phyloP scores from a whole-genome alignment of 1,284 basidiomycete species.

The Ceratobasidium sp. region DNA sequence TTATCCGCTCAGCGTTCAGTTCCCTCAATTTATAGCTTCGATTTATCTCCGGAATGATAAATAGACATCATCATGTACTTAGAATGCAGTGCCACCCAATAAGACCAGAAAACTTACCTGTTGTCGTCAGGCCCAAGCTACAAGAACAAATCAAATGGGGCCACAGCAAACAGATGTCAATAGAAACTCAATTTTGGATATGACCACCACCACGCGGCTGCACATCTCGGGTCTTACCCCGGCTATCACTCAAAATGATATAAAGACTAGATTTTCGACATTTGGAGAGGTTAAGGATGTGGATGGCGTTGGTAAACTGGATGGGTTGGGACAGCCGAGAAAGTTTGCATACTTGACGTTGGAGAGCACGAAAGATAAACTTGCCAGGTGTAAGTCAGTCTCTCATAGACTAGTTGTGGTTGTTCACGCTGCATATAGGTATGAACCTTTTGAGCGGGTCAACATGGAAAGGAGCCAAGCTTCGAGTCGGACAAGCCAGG shows the following conservation, averaged over 20 bases:
- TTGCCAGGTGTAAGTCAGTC: constrained; percentile 66
- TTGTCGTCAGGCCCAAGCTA: too few relatives aligned
- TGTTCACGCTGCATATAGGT: constrained; percentile 55
- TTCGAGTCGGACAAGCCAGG: constrained; percentile 80
- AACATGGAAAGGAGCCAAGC: constrained; percentile 81
- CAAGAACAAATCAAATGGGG: too few relatives aligned
- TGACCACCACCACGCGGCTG: constrained; percentile 53
- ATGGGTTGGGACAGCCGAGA: constrained; percentile 68
- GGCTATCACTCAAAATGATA: constrained; percentile 63
- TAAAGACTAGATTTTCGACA: constrained; percentile 63
- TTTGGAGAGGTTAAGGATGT: constrained; percentile 72
- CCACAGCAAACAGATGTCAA: not conserved
- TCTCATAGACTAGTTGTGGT: not conserved
- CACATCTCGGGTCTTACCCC: constrained; percentile 78
- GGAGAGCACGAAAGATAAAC: constrained; percentile 63
- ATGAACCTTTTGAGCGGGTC: constrained; percentile 76
- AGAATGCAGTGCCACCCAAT: too few relatives aligned
- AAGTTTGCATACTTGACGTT: constrained; percentile 79
- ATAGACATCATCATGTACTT: too few relatives aligned
- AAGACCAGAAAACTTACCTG: too few relatives aligned
- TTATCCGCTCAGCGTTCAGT: too few relatives aligned
- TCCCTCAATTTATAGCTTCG: too few relatives aligned
- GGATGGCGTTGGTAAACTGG: constrained; percentile 69
- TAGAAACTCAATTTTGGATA: not conserved
- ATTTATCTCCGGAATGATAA: too few relatives aligned